Conservation (phyloP, 2,329 filamentous ascomycete species). For the Aspergillus tanneri region DNA sequence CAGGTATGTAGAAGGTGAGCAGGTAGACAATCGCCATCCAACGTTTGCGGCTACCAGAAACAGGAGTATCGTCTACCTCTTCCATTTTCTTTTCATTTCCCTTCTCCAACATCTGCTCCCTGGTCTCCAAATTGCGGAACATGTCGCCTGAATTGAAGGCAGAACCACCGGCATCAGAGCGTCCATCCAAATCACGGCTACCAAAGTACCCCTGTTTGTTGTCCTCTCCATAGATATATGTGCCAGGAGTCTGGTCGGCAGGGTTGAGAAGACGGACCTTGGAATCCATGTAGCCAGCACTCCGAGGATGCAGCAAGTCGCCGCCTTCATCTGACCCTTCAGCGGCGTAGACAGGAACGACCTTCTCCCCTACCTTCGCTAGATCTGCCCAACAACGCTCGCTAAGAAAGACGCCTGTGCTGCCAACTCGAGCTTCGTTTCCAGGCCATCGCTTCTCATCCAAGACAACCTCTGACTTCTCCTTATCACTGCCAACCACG, state of each 20-base stretch:
- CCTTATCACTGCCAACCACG: conserved; percentile 85
- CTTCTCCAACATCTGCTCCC: conserved; percentile 92
- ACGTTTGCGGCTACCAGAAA: conserved; percentile 78
- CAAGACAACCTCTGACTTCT: conserved; percentile 87
- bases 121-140: conserved; percentile 95
- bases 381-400: conserved; percentile 95
- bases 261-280: conserved; percentile 56
- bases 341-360: conserved; percentile 59
- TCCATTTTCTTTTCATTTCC: conserved; percentile 86
- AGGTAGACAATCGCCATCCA: conserved; percentile 84
- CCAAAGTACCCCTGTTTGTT: conserved; percentile 80
- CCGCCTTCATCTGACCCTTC: conserved; percentile 58
- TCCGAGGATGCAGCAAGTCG: conserved; percentile 56
- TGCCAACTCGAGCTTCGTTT: conserved; percentile 87
- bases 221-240: conserved; percentile 68
- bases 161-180: conserved; percentile 90
- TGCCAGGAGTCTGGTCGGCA: conserved; percentile 53
- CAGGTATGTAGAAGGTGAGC: conserved; percentile 84
- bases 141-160: conserved; percentile 90
- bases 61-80: conserved; percentile 81
- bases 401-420: conserved; percentile 91
- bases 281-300: conserved; percentile 47
- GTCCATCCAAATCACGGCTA: conserved; percentile 72
- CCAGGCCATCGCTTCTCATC: conserved; percentile 89
- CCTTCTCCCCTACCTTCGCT: conserved; percentile 67